Conservation (phyloP, 352 stramenopile genomes). For the Phytophthora multivora region DNA sequence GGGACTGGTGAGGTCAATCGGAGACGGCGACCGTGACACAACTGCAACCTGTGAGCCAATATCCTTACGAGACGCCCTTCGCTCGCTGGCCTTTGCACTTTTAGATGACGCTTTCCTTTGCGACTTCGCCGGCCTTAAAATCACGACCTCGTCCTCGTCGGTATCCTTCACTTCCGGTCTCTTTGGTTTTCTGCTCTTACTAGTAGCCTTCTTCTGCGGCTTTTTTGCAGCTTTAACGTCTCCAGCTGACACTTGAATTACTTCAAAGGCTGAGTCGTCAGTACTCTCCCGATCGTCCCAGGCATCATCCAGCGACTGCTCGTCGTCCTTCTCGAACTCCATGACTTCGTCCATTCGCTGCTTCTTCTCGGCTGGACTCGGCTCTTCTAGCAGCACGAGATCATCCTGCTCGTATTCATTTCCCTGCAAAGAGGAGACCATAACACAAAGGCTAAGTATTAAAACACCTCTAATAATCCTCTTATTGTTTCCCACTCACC, state of each 20-base stretch:
- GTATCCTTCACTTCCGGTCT: constrained; percentile 17
- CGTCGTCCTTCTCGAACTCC: constrained; percentile 6
- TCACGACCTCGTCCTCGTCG: constrained; percentile 20
- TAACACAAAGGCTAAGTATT: background rate
- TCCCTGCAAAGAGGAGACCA: constrained; percentile 19
- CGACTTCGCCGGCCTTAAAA: constrained; percentile 9
- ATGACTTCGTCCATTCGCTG: constrained; percentile 30
- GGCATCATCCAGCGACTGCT: constrained; percentile 18
- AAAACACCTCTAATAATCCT: background rate
- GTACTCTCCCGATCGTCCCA: constrained; percentile 26
- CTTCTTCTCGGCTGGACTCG: constrained; percentile 38
- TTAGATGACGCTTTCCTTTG: constrained; percentile 19
- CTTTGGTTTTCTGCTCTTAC: constrained; percentile 1
- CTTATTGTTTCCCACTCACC: constrained; percentile 22
- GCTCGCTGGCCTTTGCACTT: constrained; percentile 2
- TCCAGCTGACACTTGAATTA: constrained; percentile 7
- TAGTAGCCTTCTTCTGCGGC: constrained; percentile 13
- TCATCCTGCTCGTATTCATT: constrained; percentile 38
- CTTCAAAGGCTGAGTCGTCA: constrained; percentile 11
- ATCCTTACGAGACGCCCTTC: constrained; percentile 28
- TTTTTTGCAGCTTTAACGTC: constrained; percentile 15
- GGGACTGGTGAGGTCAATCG: constrained; percentile 38
- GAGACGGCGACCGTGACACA: constrained; percentile 28
- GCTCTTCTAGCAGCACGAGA: constrained; percentile 39
- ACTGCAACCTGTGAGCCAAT: constrained; percentile 18